A percentile compares a stretch with the other conserved stretches of the same genome.
phyloP scores from a whole-genome alignment of 495 filamentous ascomycete species.

The Trichoderma parareesei region DNA sequence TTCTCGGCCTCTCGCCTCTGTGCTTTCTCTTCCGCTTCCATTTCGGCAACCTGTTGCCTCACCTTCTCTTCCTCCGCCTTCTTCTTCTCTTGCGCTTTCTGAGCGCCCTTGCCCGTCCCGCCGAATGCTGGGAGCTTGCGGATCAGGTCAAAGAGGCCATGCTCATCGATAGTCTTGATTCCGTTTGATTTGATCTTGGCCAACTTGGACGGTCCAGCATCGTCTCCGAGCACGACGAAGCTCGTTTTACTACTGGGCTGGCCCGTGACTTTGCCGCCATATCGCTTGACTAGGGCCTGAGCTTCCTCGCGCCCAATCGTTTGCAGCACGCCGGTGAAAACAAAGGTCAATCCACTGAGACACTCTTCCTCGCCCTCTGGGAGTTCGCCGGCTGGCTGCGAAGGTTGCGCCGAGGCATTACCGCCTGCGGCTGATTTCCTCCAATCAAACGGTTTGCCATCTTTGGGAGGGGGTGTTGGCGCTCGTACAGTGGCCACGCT shows the following conservation, averaged over 20 bases:
- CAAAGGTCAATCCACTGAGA: conserved; percentile 84
- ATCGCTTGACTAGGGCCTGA: conserved; percentile 77
- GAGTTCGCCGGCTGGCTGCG: conserved; percentile 53
- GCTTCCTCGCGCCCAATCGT: conserved; percentile 78
- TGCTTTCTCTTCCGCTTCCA: conserved; percentile 60
- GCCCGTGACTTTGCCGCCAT: conserved; percentile 84
- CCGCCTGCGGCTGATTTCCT: conserved; percentile 40
- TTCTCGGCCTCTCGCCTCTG: conserved; percentile 42
- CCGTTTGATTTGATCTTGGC: conserved; percentile 66
- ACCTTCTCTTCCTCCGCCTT: conserved; percentile 73
- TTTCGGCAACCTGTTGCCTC: conserved; percentile 66
- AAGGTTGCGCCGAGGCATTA: conserved; percentile 50
- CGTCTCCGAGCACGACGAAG: conserved; percentile 83
- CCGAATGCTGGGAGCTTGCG: conserved; percentile 75
- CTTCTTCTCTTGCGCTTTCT: conserved; percentile 70
- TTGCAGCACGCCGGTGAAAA: conserved; percentile 88
- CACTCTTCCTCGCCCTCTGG: conserved; percentile 84
- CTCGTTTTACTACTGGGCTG: conserved; percentile 86
- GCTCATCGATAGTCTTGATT: conserved; percentile 87
- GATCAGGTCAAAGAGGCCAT: conserved; percentile 86
- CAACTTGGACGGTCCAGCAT: conserved; percentile 94
- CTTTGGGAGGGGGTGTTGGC: conserved; percentile 67
- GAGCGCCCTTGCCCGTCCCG: conserved; percentile 79
- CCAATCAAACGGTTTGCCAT: conserved; percentile 58
- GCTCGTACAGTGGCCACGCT: conserved; percentile 73